Evolutionary conservation across 2,329 filamentous ascomycete species (phyloP), one percentile per base, ranked within the genome.

Genomic region (Fusarium chlamydosporum): DNA sequence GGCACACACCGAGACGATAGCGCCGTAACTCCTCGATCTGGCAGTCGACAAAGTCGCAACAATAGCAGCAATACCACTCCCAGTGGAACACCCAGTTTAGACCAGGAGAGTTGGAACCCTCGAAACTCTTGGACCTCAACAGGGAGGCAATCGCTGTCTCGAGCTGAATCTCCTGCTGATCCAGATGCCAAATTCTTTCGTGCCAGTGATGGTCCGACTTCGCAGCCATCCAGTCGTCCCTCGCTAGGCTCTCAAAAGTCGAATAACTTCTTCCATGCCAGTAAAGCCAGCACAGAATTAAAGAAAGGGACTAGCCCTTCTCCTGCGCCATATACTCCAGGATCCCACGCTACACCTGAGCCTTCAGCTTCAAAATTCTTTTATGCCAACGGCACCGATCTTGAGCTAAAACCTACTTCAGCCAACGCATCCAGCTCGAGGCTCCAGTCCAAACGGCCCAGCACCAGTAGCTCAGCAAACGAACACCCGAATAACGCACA

Each of bases 161-260:
- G 53, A 57, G 69, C 31, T 31, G 75, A 75, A 34, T 61, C 71
- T 15, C 37, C 79, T 52, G 65, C 76, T 53, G 72, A 76, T 20
- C 52, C 73, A 61, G 65, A 76, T 72, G 78, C 73, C 72, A 95
- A 93, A 81, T 98, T 98, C 85, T 97, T 99, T 78, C 94, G 96
- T 77, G 96, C 94, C 29, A 93, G 90, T 77, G 93, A 97, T 72
- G 91, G 86, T 38, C 90, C 87, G 72, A 79, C 82, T 73, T 52
- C 74, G 81, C 29, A 80, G 80, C 33, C 81, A 7, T 42, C 68
- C 6, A 33, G 52, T 80, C 73, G 79, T 40, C 76, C 78, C 60
- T 77, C 76, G 23, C 74, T 78, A n/a, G 76, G 81, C 6, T 79
- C 82, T 20, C 81, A 83, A 38, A 86, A 85, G 70, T 76, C 79